phyloP scores from a whole-genome alignment of 495 filamentous ascomycete genomes.

The Daldinia bambusicola region DNA sequence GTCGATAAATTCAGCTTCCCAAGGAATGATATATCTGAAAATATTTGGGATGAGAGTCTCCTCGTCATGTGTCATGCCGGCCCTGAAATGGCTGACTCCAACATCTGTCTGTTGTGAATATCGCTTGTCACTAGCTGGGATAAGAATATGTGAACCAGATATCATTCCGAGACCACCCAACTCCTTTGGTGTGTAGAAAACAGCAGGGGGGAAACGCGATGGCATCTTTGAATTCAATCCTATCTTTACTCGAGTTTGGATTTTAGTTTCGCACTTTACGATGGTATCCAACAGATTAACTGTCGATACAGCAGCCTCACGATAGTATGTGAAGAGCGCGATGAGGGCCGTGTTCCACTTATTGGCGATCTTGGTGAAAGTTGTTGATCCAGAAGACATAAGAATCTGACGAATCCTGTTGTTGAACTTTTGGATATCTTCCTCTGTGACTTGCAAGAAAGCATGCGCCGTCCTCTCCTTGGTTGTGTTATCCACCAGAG shows the following conservation, averaged over 20 bases:
- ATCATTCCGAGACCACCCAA: constrained; percentile 99
- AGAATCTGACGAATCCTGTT: constrained; percentile 98
- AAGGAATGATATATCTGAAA: constrained; percentile 99
- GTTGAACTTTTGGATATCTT: constrained; percentile 99
- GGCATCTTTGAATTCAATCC: constrained; percentile 99
- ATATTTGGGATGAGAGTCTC: constrained; percentile 99
- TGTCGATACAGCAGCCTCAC: constrained; percentile 97
- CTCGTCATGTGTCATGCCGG: constrained; percentile 98
- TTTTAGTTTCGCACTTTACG: constrained; percentile 99
- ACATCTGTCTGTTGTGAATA: constrained; percentile 99
- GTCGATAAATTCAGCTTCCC: constrained; percentile 99
- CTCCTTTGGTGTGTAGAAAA: constrained; percentile 99
- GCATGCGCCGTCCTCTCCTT: constrained; percentile 98
- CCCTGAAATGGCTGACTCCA: constrained; percentile 96
- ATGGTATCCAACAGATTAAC: constrained; percentile 97
- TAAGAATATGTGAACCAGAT: constrained; percentile 97
- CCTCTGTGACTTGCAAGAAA: constrained; percentile 97
- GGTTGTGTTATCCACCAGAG: constrained; percentile 91
- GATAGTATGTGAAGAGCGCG: constrained; percentile 99
- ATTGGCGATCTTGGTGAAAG: constrained; percentile 99
- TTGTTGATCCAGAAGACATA: constrained; percentile 98
- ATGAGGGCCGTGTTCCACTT: constrained; percentile 99
- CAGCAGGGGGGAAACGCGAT: constrained; percentile 96
- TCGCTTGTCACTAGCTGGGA: constrained; percentile 96
- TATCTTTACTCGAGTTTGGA: constrained; percentile 99